Percentiles rank a stretch among this genome's conserved stretches.
Evolutionary conservation across 148 eudicot genomes (phyloP).

Genomic region (Drosera capensis): DNA sequence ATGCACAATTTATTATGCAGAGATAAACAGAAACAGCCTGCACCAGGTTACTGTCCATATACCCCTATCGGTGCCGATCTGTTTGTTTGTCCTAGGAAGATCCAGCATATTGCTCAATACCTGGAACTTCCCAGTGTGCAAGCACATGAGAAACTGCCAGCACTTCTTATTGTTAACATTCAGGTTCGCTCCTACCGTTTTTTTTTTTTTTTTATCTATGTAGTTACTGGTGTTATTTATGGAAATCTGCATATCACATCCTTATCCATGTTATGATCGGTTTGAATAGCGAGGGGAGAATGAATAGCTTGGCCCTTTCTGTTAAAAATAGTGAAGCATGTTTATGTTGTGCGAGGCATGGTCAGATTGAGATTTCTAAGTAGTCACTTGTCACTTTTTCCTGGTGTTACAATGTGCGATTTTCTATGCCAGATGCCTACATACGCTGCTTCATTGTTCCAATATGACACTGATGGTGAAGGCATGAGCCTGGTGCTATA

Average conservation of each 20-base stretch:
- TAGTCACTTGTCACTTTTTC: no score
- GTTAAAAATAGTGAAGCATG: no score
- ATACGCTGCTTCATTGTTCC: constrained; percentile 62
- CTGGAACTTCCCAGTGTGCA: constrained; percentile 48
- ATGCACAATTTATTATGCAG: constrained; percentile 19
- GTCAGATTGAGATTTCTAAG: no score
- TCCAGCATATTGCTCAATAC: constrained; percentile 63
- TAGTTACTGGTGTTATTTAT: neutral
- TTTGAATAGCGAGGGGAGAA: neutral
- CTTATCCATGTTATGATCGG: no score
- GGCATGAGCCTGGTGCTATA: constrained; percentile 72
- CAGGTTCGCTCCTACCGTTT: constrained; percentile 32
- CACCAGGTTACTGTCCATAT: constrained; percentile 58
- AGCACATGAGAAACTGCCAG: constrained; percentile 38
- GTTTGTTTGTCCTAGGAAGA: constrained; percentile 47
- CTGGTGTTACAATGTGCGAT: no score
- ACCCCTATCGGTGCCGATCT: constrained; percentile 62
- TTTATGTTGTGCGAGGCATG: no score
- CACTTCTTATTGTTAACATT: constrained; percentile 59
- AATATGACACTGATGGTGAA: constrained; percentile 60
- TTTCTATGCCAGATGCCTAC: constrained; percentile 48
- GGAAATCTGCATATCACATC: no score
- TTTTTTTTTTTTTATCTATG: neutral
- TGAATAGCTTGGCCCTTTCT: no score
- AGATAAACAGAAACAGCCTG: constrained; percentile 50